Base-by-base conservation (phyloP, 2,329 filamentous ascomycete genomes). In the Fusarium annulatum region DNA sequence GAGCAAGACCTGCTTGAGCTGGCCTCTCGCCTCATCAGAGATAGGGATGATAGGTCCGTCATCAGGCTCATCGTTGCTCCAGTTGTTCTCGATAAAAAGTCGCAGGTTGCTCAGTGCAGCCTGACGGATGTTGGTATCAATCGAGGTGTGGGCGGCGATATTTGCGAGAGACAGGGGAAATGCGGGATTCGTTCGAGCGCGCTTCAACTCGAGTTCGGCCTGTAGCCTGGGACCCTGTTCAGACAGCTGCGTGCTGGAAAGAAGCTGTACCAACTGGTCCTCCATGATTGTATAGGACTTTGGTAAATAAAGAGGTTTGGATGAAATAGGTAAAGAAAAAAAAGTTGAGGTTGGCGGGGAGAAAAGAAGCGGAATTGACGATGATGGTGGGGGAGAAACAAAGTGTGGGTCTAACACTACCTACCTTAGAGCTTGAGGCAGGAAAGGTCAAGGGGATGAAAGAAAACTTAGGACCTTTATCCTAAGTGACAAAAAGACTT, bases 191-290 rank as follows among this genome's bases (percentile, higher is more conserved):
- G 87, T 82, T 80, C 93, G 92, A 73, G 93, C 90, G 73, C 89
- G 90, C 81, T 91, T 90, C 58, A 98, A 89, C 78, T 94, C 93
- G 80, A 92, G 87, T 85, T 99, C 96, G 77, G 96, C 96, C 81
- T 93, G 91, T 81, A 94, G 95, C 82, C 96, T 92, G 64, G 93
- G 91, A 62, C 85, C 91, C 82, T 96, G 92, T 67, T 91, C 90
- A 69, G 93, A 79, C 73, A 92, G 91, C 85, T 97, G 94, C 56
- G 95, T 97, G 84, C 95, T 94, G 79, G 92, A 90, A 74, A 99
- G 91, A 82, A 98, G 89, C 83, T 92, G 91, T 78, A 96, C 91
- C 83, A 99, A 90, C 87, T 97, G 92, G 85, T 97, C 92, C 89
- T 97, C 95, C 95, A 97, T 97, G 78, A 71, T 80, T 78, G 72